Base-by-base conservation (phyloP, 768 basidiomycete species). In the Termitomyces sp. region DNA sequence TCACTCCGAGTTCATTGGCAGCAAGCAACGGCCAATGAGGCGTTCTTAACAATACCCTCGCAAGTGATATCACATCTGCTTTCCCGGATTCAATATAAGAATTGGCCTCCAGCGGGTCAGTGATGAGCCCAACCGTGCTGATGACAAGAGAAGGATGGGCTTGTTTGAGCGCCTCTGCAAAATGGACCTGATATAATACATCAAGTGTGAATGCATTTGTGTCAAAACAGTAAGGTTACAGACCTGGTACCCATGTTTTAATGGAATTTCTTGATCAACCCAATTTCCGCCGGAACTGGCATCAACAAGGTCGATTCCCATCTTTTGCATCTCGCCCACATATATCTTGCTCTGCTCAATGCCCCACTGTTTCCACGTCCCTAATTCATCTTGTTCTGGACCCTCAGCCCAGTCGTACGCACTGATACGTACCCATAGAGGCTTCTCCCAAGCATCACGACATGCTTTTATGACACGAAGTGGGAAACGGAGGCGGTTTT, bases 271-370 rank as follows among this genome's bases (percentile, higher is more conserved):
- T 69, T 89, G 86, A 52, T 77, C 63, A 4, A 60, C 67, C 75
- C 81, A 87, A 62, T 86, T 86, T 3, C 88, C 88, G 15, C 88
- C 90, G 2, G 79, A 77, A 41, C 81, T 84, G 49, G 79, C 79
- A 69, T 95, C 90, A 51, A 95, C 68, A n/a, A 95, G 72, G 66
- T 93, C 92, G 13, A 92, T 77, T 8, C 87, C 88, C 5, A 84
- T 61, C 55, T 82, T 75, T 64, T 80, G 68, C 64, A 92, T 68
- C 66, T 82, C 78, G 15, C 77, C 77, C 2, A 77, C 76, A 31
- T 85, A 76, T 34, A 85, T 64, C 33, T 75, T 84, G 67, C 81
- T 88, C 70, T 94, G 92, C 65, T 91, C 85, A 52, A 91, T 74
- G 12, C 90, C 91, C 88, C 90, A 90, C 52, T 83, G 78, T 57